Percentiles rank a stretch among this genome's conserved stretches.
These are phyloP conservation scores for Phytophthora boehmeriae DNA, from an alignment of 352 stramenopile genomes.

Conservation along the genomic window DNA sequence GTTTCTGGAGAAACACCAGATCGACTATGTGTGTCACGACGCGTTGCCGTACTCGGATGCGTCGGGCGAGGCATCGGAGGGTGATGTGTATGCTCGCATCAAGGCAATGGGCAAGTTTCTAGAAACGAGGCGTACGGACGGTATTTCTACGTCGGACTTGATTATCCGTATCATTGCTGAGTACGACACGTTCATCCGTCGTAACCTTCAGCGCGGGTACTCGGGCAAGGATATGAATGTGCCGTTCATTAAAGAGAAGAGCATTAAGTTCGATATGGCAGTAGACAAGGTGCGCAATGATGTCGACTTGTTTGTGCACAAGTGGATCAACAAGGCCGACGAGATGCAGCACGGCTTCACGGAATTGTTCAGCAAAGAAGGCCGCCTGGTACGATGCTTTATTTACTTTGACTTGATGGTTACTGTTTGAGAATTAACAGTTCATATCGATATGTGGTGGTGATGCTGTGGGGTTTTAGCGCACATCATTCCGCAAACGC, in stretches of 20 bases:
- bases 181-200: constrained; percentile 93
- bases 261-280: constrained; percentile 88
- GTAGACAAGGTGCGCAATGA: constrained; percentile 86
- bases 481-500: constrained; percentile 77
- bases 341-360: constrained; percentile 82
- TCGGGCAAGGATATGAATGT: constrained; percentile 94
- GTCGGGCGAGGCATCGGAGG: constrained; percentile 71
- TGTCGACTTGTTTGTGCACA: constrained; percentile 79
- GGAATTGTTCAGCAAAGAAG: constrained; percentile 82
- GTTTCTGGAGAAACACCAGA: constrained; percentile 84
- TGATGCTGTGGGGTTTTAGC: constrained; percentile 32
- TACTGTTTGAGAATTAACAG: constrained; percentile 3
- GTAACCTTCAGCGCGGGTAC: constrained; percentile 90
- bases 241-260: constrained; percentile 88
- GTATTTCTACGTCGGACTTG: constrained; percentile 90
- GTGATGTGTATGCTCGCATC: constrained; percentile 87
- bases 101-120: constrained; percentile 89
- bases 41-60: constrained; percentile 85
- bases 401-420: constrained; percentile 7
- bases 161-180: constrained; percentile 92
- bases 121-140: constrained; percentile 84
- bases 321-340: constrained; percentile 78
- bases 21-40: constrained; percentile 91
- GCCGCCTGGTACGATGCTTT: constrained; percentile 53
- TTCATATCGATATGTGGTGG: not conserved